Evolutionary conservation across 257 asterid genomes (phyloP).

Genomic region (Verbascum thapsus): DNA sequence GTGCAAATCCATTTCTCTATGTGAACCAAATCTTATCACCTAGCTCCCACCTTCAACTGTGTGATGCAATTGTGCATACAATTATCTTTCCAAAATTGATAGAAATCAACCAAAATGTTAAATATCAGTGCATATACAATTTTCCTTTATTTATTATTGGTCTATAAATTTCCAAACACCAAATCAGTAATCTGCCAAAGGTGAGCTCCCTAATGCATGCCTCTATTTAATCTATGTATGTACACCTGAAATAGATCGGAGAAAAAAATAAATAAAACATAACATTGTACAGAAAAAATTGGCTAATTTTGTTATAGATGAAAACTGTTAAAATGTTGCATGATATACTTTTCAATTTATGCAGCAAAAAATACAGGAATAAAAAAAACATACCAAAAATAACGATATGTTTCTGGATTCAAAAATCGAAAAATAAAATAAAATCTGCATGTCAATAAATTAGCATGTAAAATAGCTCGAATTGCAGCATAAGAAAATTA

Average conservation of each 20-base stretch:
- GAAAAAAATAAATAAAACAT: conserved; percentile 15
- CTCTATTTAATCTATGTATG: conserved; percentile 10
- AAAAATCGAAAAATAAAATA: conserved; percentile 32
- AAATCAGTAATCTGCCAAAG: conserved; percentile 15
- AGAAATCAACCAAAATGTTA: conserved; percentile 22
- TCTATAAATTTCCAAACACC: conserved; percentile 12
- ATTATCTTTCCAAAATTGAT: conserved; percentile 17
- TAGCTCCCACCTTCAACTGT: conserved; percentile 26
- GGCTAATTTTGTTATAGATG: conserved; percentile 7
- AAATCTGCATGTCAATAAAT: conserved; percentile 21
- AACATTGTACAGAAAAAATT: conserved; percentile 15
- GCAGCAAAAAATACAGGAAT: conserved; percentile 30
- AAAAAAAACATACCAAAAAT: not conserved
- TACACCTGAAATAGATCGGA: conserved; percentile 39
- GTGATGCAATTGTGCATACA: conserved; percentile 21
- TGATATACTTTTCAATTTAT: conserved; percentile 30
- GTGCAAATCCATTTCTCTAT: conserved; percentile 69
- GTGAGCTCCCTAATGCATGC: conserved; percentile 28
- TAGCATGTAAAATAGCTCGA: not conserved
- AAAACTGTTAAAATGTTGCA: conserved; percentile 29
- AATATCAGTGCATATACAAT: not conserved
- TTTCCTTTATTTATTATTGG: not conserved
- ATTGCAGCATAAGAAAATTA: not conserved
- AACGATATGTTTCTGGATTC: conserved; percentile 22
- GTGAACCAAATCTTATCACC: conserved; percentile 31